Evolutionary conservation across 2,329 filamentous ascomycete species (phyloP).

Genomic region (Apiospora malaysiana): DNA sequence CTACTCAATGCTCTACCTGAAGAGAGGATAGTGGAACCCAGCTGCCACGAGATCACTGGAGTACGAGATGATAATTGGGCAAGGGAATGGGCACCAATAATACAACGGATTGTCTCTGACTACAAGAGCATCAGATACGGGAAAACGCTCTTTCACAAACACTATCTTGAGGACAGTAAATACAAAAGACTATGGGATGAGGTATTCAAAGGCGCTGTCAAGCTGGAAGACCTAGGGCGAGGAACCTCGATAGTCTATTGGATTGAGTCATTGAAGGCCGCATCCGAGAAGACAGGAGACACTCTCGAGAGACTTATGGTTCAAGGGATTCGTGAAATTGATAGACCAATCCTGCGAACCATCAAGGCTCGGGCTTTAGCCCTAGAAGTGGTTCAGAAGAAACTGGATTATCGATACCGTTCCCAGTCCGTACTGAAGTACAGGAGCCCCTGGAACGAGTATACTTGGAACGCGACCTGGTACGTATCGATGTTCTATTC

Average conservation of each 20-base stretch:
- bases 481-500: neutral
- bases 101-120: neutral
- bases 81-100: neutral
- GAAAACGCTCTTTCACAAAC: neutral
- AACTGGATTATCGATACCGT: neutral
- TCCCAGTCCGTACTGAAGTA: neutral
- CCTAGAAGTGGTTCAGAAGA: neutral
- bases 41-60: neutral
- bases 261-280: neutral
- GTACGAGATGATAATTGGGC: neutral
- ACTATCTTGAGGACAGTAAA: neutral
- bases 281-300: neutral
- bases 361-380: neutral
- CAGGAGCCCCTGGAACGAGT: neutral
- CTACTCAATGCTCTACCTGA: neutral
- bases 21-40: neutral
- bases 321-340: neutral
- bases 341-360: neutral
- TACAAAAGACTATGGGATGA: neutral
- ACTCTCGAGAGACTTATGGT: neutral
- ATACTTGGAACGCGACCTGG: neutral
- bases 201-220: neutral
- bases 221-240: neutral
- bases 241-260: neutral
- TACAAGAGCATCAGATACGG: neutral